These are phyloP conservation scores for Cordia subcordata DNA, from an alignment of 257 asterid species.

Conservation along the genomic window DNA sequence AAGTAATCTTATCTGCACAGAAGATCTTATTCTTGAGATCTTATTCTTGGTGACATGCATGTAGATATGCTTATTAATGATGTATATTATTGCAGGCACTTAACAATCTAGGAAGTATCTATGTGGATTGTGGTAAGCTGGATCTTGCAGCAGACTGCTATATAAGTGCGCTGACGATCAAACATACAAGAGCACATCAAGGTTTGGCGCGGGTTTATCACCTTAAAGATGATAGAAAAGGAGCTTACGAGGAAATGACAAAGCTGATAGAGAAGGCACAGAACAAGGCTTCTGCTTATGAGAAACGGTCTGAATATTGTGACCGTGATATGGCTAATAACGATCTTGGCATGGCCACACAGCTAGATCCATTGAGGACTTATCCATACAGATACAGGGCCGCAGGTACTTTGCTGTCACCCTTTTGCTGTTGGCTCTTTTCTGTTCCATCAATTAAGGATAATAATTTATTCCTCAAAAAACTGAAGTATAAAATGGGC, in stretches of 20 bases:
- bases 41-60: not conserved
- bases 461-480: too few species aligned
- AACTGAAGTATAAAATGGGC: too few species aligned
- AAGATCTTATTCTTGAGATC: conserved; percentile 1
- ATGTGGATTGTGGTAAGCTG: conserved; percentile 44
- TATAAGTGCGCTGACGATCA: conserved; percentile 37
- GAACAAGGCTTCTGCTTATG: conserved; percentile 51
- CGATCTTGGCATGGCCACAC: conserved; percentile 43
- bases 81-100: conserved; percentile 31
- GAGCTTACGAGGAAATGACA: conserved; percentile 51
- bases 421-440: not conserved
- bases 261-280: conserved; percentile 46
- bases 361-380: conserved; percentile 43
- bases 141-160: conserved; percentile 47
- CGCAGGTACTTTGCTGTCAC: conserved; percentile 30
- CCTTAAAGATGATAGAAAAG: conserved; percentile 34
- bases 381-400: conserved; percentile 50
- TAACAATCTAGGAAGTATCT: conserved; percentile 45
- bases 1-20: conserved; percentile 20
- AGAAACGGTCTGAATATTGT: conserved; percentile 45
- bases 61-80: not conserved
- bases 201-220: conserved; percentile 49
- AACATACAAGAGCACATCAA: conserved; percentile 55
- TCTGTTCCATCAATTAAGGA: not conserved
- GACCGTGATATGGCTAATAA: conserved; percentile 45